Base-by-base conservation (phyloP, 139 green algal species). In the Trebouxia sp. region DNA sequence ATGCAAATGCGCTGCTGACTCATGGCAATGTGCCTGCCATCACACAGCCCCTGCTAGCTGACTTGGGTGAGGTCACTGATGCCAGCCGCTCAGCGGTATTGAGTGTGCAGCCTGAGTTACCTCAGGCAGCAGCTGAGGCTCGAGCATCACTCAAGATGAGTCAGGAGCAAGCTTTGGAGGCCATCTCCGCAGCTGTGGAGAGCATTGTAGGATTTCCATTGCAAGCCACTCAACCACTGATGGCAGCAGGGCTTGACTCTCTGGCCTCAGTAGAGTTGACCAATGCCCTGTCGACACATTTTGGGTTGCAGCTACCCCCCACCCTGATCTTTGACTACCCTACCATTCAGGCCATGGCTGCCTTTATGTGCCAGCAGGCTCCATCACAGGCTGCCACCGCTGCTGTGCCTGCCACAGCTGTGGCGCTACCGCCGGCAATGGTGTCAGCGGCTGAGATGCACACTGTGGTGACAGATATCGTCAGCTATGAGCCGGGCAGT, bases 181-280 rank as follows among this genome's bases (percentile, higher is more conserved):
- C 10, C 2, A 39, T 78, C 20, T 55, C 69, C 2, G 37, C 69
- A 32, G 38, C 26, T 56, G 79, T 56, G 5, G 82, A 35, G 38
- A 58, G 12, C 28, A n/a, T 48, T 41, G 50, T 77, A 0, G 55
- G 39, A 1, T 39, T 32, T 22, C 5, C 28, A 65, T 14, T 77
- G 38, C 48, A 38, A n/a, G 28, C 24, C 30, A 65, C 2, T 15
- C 80, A 86, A 3, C 81, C 87, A 6, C 86, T 96, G 28, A 94
- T 95, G 90, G 89, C 91, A 62, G 83, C 87, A 22, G 91, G 91
- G 0, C 78, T 95, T 45, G 91, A 95, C 80, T 92, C 85, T 1
- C 82, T 95, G 32, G 91, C 85, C 0, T 83, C 89, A 32, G 89
- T 94, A 55, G 92, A 95, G 86, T 85, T 95, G 78, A 80, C 89